Conservation (phyloP, 2,329 filamentous ascomycete species). For the Fusarium brachygibbosum region DNA sequence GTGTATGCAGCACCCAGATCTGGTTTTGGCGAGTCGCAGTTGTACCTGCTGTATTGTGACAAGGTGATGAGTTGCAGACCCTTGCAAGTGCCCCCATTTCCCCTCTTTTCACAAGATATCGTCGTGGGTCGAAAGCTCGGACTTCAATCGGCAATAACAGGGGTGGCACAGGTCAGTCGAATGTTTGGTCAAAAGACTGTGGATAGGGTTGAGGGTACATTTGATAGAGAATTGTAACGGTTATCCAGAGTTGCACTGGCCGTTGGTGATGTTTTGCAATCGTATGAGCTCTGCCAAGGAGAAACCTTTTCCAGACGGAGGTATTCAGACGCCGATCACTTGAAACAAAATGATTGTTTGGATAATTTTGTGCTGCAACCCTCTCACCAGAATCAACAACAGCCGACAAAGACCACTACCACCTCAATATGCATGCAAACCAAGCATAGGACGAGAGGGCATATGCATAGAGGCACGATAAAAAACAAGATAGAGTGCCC, state of each 20-base stretch:
- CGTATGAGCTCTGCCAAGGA: slow-evolving; percentile 11
- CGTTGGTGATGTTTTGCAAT: slow-evolving; percentile 21
- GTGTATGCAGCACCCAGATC: slow-evolving; percentile 20
- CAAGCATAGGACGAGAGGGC: not conserved
- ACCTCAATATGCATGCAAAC: not conserved
- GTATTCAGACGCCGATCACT: not conserved
- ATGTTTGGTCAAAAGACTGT: slow-evolving; percentile 16
- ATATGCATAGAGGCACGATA: not conserved
- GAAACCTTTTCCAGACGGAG: slow-evolving; percentile 3
- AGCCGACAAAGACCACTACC: not conserved
- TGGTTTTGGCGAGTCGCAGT: slow-evolving; percentile 7
- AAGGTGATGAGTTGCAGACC: slow-evolving; percentile 22
- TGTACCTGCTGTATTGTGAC: slow-evolving; percentile 5
- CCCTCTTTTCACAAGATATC: slow-evolving; percentile 34
- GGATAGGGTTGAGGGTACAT: slow-evolving; percentile 14
- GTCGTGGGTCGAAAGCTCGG: slow-evolving; percentile 38
- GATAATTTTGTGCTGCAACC: not conserved
- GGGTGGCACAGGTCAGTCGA: slow-evolving; percentile 30
- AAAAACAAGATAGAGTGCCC: slow-evolving; percentile 4
- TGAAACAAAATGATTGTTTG: not conserved
- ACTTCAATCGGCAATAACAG: slow-evolving; percentile 39
- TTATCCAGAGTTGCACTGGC: slow-evolving; percentile 19
- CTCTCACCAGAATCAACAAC: not conserved
- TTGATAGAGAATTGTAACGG: slow-evolving; percentile 20
- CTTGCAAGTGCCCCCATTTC: slow-evolving; percentile 30